phyloP scores from a whole-genome alignment of 1,284 basidiomycete genomes.

The Abortiporus biennis region DNA sequence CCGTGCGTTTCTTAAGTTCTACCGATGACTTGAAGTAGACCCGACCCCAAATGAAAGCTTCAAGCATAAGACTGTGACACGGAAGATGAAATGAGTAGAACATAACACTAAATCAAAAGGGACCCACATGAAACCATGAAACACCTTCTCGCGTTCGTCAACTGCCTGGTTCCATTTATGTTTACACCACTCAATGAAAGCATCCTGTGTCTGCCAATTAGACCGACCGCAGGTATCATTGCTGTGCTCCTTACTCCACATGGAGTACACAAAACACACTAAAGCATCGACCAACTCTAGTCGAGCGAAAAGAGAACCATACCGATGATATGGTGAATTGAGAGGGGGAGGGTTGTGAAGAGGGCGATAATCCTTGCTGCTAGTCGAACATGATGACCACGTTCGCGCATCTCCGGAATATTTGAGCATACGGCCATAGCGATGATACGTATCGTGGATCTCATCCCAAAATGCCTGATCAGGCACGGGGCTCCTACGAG shows the following conservation, averaged over 20 bases:
- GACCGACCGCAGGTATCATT: constrained; percentile 42
- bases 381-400: constrained; percentile 61
- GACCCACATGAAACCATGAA: constrained; percentile 71
- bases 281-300: constrained; percentile 72
- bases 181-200: constrained; percentile 61
- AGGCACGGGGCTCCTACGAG: constrained; percentile 44
- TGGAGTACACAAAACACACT: constrained; percentile 65
- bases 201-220: constrained; percentile 58
- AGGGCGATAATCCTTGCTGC: constrained; percentile 56
- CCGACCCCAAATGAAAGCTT: constrained; percentile 61
- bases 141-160: constrained; percentile 66
- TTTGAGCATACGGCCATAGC: constrained; percentile 59
- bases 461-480: constrained; percentile 32
- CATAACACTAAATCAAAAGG: constrained; percentile 24
- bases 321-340: constrained; percentile 62
- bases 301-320: constrained; percentile 62
- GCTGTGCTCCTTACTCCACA: constrained; percentile 63
- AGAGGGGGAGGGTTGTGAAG: constrained; percentile 54
- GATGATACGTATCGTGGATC: constrained; percentile 59
- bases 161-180: constrained; percentile 54
- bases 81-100: constrained; percentile 11
- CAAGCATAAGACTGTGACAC: constrained; percentile 59
- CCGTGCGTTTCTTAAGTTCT: too few relatives aligned
- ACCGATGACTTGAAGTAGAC: constrained; percentile 23
- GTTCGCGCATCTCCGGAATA: constrained; percentile 71